A percentile compares a stretch with the other conserved stretches of the same genome.
Conservation (phyloP, 2,329 filamentous ascomycete species). For the Ophiostoma quercus region DNA sequence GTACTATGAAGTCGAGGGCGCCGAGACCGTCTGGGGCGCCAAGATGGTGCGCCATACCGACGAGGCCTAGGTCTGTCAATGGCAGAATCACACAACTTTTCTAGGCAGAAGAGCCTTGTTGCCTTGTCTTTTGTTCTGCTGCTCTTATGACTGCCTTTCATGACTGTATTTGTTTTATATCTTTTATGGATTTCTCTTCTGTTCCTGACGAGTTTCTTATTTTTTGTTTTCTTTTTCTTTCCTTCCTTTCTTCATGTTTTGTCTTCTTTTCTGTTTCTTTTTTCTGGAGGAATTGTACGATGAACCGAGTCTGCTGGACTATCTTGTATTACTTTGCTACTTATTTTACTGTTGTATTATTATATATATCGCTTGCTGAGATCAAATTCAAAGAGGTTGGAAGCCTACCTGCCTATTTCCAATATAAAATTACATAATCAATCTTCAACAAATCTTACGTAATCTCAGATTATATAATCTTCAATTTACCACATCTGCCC, state of each 20-base stretch:
- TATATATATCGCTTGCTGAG: conserved; percentile 4
- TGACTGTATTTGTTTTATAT: too few relatives aligned
- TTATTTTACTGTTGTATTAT: conserved; percentile 11
- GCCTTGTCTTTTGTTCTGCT: not conserved
- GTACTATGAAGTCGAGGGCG: conserved; percentile 40
- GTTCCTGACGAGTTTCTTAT: not conserved
- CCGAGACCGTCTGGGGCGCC: conserved; percentile 41
- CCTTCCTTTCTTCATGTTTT: not conserved
- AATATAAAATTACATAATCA: not conserved
- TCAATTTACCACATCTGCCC: not conserved
- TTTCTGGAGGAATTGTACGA: not conserved
- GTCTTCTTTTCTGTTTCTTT: not conserved
- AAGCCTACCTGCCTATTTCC: not conserved
- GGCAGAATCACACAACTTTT: not conserved
- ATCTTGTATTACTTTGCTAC: not conserved
- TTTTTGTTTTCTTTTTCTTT: not conserved
- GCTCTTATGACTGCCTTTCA: not conserved
- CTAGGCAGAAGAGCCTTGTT: not conserved
- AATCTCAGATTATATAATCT: not conserved
- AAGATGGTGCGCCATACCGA: conserved; percentile 38
- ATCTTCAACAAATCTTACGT: not conserved
- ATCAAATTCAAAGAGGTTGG: not conserved
- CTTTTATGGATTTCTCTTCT: not conserved
- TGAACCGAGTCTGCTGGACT: not conserved
- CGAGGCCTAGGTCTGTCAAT: conserved; percentile 35